These are phyloP conservation scores for Microcyclospora pomicola DNA, from an alignment of 2,329 filamentous ascomycete species.

Conservation along the genomic window DNA sequence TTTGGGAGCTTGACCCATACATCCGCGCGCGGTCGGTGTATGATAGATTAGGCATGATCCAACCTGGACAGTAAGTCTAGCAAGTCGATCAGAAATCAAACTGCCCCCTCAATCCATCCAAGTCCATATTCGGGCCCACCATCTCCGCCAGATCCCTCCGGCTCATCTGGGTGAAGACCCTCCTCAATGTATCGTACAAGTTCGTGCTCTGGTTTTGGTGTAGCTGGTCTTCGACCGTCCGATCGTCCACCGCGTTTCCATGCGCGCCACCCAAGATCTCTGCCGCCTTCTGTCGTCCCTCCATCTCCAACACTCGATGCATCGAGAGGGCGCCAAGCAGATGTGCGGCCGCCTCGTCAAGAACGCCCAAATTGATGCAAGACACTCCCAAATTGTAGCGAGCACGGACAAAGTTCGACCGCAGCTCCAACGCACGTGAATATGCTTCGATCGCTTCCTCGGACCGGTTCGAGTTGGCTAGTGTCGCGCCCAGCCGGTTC, in stretches of 20 bases:
- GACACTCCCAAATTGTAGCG: conserved; percentile 92
- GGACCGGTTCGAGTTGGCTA: conserved; percentile 83
- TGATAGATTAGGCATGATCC: conserved; percentile 63
- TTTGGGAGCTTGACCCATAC: conserved; percentile 85
- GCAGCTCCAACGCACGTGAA: conserved; percentile 75
- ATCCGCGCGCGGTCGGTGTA: conserved; percentile 71
- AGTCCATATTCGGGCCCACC: conserved; percentile 80
- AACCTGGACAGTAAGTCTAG: neutral
- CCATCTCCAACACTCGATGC: conserved; percentile 85
- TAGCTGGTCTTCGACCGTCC: conserved; percentile 71
- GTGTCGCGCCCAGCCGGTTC: conserved; percentile 91
- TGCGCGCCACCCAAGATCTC: conserved; percentile 57
- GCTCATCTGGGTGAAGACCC: conserved; percentile 96
- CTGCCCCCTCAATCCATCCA: conserved; percentile 74
- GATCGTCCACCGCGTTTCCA: conserved; percentile 43
- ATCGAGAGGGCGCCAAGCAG: conserved; percentile 82
- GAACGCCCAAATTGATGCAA: conserved; percentile 94
- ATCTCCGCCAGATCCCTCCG: conserved; percentile 74
- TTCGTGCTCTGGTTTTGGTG: conserved; percentile 95
- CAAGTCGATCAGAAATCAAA: conserved; percentile 57
- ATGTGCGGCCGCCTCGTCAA: conserved; percentile 83
- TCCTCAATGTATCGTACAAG: conserved; percentile 79
- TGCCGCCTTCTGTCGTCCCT: conserved; percentile 67
- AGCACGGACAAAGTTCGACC: conserved; percentile 92
- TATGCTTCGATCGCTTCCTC: conserved; percentile 97